phyloP scores from a whole-genome alignment of 257 asterid species.

The Salvia rosmarinus region DNA sequence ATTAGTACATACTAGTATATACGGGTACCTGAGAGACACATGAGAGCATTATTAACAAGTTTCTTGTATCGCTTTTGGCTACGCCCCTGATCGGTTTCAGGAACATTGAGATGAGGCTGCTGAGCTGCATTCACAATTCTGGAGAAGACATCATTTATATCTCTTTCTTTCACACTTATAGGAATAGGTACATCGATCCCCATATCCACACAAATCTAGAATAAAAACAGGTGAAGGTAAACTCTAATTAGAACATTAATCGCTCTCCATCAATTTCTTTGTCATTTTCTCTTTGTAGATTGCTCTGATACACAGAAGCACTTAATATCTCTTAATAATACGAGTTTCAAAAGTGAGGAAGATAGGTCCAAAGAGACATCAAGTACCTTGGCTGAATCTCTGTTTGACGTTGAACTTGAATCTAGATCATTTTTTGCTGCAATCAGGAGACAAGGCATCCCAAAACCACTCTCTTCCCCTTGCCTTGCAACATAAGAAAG shows the following conservation, averaged over 20 bases:
- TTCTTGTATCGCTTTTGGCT: conserved; percentile 61
- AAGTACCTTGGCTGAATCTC: conserved; percentile 75
- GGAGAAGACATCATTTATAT: conserved; percentile 71
- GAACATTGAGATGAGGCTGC: conserved; percentile 82
- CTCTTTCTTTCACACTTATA: conserved; percentile 80
- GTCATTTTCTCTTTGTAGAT: conserved; percentile 7
- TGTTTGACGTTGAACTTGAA: conserved; percentile 56
- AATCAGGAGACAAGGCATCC: conserved; percentile 88
- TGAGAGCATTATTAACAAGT: conserved; percentile 64
- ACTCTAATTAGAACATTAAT: conserved; percentile 16
- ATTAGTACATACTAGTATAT: conserved; percentile 1
- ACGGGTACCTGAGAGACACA: conserved; percentile 73
- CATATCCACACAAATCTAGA: conserved; percentile 81
- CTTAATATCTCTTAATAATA: conserved; percentile 4
- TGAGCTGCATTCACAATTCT: conserved; percentile 84
- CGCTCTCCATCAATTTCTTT: background rate
- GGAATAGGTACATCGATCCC: conserved; percentile 87
- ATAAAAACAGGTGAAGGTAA: conserved; percentile 28
- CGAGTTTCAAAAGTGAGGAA: conserved; percentile 15
- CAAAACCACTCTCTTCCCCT: conserved; percentile 75
- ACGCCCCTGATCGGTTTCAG: conserved; percentile 86
- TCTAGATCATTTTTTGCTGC: conserved; percentile 87
- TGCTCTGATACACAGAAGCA: conserved; percentile 9
- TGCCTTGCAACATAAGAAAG: conserved; percentile 69
- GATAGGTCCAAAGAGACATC: conserved; percentile 11